These are phyloP conservation scores for Solanum chmielewskii DNA, from an alignment of 257 asterid genomes.

Conservation along the genomic window DNA sequence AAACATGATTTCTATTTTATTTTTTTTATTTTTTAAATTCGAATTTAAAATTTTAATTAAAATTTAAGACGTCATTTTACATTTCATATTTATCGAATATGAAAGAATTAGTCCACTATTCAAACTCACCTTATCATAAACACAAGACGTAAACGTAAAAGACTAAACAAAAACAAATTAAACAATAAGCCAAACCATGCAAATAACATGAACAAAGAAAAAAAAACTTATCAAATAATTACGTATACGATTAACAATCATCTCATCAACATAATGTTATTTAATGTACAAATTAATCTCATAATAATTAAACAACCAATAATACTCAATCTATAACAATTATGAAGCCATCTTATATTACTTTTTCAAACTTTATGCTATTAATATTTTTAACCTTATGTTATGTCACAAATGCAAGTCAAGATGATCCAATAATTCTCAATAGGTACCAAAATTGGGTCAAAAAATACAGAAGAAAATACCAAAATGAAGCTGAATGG, in stretches of 20 bases:
- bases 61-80: too few relatives aligned
- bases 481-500: slow-evolving; percentile 35
- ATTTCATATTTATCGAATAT: too few relatives aligned
- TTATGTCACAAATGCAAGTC: slow-evolving; percentile 12
- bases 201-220: neutral
- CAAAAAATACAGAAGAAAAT: slow-evolving; percentile 15
- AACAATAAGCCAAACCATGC: neutral
- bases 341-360: slow-evolving; percentile 8
- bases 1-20: too few relatives aligned
- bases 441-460: slow-evolving; percentile 41
- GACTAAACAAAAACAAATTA: neutral
- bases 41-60: too few relatives aligned
- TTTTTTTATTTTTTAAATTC: too few relatives aligned
- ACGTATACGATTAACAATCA: neutral
- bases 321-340: neutral
- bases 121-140: neutral
- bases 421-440: slow-evolving; percentile 2
- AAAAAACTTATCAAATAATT: neutral
- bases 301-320: neutral
- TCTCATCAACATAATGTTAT: neutral
- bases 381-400: slow-evolving; percentile 9
- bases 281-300: neutral
- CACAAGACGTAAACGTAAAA: neutral
- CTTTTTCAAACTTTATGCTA: slow-evolving; percentile 1
- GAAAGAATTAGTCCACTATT: neutral